Evolutionary conservation across 1,284 basidiomycete genomes (phyloP).

Genomic region (Microbotryum scabiosae): DNA sequence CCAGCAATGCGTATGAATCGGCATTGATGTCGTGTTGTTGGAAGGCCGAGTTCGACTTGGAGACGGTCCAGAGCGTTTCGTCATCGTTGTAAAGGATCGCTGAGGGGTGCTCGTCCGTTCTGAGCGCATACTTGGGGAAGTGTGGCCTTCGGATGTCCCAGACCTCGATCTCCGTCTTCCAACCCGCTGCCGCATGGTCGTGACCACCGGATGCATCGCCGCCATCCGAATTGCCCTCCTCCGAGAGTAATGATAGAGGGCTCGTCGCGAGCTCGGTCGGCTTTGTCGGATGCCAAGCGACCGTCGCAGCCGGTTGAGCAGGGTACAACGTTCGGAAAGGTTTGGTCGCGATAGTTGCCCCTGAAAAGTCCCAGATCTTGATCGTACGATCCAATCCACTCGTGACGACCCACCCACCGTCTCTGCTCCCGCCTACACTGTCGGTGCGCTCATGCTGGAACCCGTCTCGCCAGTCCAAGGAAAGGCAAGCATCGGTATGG

Average conservation of each 20-base stretch:
- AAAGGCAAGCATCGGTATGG: conserved; percentile 24
- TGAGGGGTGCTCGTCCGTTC: conserved; percentile 21
- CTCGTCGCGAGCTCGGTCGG: conserved; percentile 22
- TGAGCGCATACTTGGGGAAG: conserved; percentile 28
- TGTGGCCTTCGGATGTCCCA: conserved; percentile 25
- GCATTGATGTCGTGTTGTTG: conserved; percentile 20
- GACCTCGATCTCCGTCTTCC: conserved; percentile 30
- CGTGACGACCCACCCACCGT: conserved; percentile 31
- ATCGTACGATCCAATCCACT: conserved; percentile 29
- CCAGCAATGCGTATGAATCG: conserved; percentile 27
- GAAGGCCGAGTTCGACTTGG: conserved; percentile 18
- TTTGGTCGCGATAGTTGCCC: conserved; percentile 20
- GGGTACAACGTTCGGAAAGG: conserved; percentile 23
- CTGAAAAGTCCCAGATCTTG: conserved; percentile 32
- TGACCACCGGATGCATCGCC: neutral
- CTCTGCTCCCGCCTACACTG: conserved; percentile 18
- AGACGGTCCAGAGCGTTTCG: conserved; percentile 26
- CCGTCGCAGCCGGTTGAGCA: conserved; percentile 20
- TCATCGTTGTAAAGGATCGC: conserved; percentile 29
- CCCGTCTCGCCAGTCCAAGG: conserved; percentile 31
- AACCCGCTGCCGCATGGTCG: neutral
- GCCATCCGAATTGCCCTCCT: neutral
- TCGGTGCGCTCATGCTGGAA: conserved; percentile 16
- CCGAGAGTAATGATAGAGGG: conserved; percentile 19
- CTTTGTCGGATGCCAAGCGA: conserved; percentile 28